Base-by-base conservation (phyloP, 108 stramenopile species). In the Cyclotella distinguenda region DNA sequence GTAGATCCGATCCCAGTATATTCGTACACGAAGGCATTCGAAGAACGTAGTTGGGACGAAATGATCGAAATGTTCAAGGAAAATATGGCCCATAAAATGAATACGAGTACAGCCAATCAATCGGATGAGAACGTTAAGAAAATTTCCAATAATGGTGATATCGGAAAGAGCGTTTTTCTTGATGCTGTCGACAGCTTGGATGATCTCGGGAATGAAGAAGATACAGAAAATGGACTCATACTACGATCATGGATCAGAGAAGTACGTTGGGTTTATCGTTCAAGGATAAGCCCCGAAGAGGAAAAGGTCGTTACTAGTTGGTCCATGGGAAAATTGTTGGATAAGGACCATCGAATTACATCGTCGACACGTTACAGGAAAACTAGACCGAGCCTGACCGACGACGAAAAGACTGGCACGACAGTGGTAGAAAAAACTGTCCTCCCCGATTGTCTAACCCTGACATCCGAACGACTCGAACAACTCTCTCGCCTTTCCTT, bases 181-280 rank as follows among this genome's bases (percentile, higher is more conserved):
- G n/a, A n/a, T n/a, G n/a, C n/a, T 33, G 40, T 28, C 12, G 12
- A 7, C 0, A 48, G 5, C 33, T 2, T 19, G 25, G 33, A 13
- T 22, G 21, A 6, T 33, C 15, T 10, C 11, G 25, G 15, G 4
- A 48, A 23, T 22, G 46, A 57, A 5, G 36, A 38, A 7, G 44
- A 31, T 1, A 5, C 38, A 5, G 52, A 53, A 4, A 51, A 65
- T 31, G 18, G 30, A 42, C 39, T 68, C 13, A 59, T 68, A 27
- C 47, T 58, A 18, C 47, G 35, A 16, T 68, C 67, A 8, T 68
- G 67, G 67, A 52, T 68, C 3, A 52, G 57, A 46, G 67, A 68
- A 48, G 25, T 68, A 25, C 48, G 67, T 4, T 68, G 57, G 36
- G 38, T 59, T 23, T 44, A 31, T 3, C 27, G 40, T 4, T 42